phyloP scores from a whole-genome alignment of 148 eudicot genomes.

The Dianthus caryophyllus region DNA sequence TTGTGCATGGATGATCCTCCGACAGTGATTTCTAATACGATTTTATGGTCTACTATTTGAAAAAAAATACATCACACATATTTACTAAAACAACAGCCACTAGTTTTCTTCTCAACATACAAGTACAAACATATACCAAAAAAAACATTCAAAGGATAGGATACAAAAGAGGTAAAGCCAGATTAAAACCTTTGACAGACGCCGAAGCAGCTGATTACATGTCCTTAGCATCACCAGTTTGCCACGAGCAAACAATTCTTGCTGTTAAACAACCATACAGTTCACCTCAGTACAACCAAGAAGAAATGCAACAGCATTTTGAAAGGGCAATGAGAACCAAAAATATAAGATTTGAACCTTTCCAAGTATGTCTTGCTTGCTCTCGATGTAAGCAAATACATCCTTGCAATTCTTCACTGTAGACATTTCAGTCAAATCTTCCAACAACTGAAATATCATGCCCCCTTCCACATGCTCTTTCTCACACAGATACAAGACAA shows the following conservation, averaged over 20 bases:
- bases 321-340: background rate
- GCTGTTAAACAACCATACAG: conserved; percentile 39
- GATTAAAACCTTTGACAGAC: conserved; percentile 75
- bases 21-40: background rate
- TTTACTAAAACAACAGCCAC: background rate
- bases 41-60: background rate
- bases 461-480: conserved; percentile 98
- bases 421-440: conserved; percentile 98
- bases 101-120: background rate
- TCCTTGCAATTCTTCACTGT: conserved; percentile 97
- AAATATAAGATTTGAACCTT: conserved; percentile 45
- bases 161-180: conserved; percentile 1
- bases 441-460: conserved; percentile 95
- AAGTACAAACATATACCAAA: conserved; percentile 2
- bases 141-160: conserved; percentile 2
- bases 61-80: background rate
- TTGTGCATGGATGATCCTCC: background rate
- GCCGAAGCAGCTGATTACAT: conserved; percentile 98
- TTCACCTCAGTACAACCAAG: conserved; percentile 11
- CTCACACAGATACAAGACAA: conserved; percentile 94
- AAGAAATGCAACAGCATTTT: background rate
- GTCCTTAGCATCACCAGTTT: conserved; percentile 99
- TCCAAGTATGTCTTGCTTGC: conserved; percentile 95
- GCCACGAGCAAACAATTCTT: conserved; percentile 94
- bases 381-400: conserved; percentile 88